phyloP scores from a whole-genome alignment of 106 monocot species.

The Dioscorea dumetorum region DNA sequence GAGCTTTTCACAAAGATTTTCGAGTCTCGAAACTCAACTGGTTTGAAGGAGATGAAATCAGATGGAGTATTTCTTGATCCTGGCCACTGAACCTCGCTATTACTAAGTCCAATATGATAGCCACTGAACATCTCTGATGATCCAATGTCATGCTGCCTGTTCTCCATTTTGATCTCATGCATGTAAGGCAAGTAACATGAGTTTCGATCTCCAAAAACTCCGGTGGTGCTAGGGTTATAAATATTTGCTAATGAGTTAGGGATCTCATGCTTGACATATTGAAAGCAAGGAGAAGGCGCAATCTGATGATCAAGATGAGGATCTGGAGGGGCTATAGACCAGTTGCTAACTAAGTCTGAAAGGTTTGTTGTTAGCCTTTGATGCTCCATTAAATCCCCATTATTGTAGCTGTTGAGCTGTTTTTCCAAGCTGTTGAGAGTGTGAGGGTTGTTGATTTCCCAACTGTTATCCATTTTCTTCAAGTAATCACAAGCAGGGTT shows the following conservation, averaged over 20 bases:
- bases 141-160: constrained; percentile 24
- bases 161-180: constrained; percentile 15
- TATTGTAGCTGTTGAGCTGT: neutral
- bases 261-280: constrained; percentile 27
- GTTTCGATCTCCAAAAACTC: neutral
- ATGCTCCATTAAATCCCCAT: neutral
- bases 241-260: neutral
- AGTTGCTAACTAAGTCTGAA: neutral
- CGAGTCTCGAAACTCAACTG: constrained; percentile 19
- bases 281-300: neutral
- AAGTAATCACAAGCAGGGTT: constrained; percentile 1
- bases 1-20: constrained; percentile 14
- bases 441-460: neutral
- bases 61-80: constrained; percentile 24
- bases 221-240: neutral
- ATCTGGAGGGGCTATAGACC: neutral
- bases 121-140: constrained; percentile 11
- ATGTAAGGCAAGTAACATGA: neutral
- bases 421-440: neutral
- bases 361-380: neutral
- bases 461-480: neutral
- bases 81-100: constrained; percentile 30
- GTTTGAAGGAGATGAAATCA: constrained; percentile 35
- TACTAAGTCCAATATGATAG: constrained; percentile 14
- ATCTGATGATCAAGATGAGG: constrained; percentile 1